phyloP scores from a whole-genome alignment of 768 basidiomycete species.

The Phanerodontia chrysosporium region DNA sequence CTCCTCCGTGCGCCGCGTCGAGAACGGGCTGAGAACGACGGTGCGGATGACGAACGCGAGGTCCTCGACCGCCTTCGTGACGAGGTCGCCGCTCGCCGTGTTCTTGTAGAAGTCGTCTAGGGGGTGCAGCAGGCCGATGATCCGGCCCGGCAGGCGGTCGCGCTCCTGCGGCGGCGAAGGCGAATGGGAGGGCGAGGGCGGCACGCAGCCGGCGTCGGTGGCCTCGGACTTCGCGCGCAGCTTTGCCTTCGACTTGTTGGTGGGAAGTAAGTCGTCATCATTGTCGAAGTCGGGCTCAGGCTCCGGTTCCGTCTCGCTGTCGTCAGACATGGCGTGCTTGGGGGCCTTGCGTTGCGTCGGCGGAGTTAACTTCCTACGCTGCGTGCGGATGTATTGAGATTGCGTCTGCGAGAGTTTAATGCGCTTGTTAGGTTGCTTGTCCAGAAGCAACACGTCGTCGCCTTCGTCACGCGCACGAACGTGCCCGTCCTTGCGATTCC shows the following conservation, averaged over 20 bases:
- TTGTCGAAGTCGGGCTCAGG: slow-evolving; percentile 22
- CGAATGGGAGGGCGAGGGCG: slow-evolving; percentile 12
- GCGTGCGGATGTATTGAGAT: slow-evolving; percentile 16
- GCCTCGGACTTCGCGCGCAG: slow-evolving; percentile 8
- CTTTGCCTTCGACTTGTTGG: slow-evolving; percentile 7
- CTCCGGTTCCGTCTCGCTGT: slow-evolving; percentile 48
- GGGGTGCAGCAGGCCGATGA: slow-evolving; percentile 72
- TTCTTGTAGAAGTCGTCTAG: slow-evolving; percentile 74
- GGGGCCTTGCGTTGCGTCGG: slow-evolving; percentile 12
- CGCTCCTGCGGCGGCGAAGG: slow-evolving; percentile 42
- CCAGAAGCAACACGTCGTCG: slow-evolving; percentile 58
- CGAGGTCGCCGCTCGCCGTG: slow-evolving; percentile 68
- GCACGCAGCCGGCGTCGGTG: slow-evolving; percentile 14
- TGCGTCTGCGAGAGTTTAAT: slow-evolving; percentile 17
- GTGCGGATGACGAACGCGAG: slow-evolving; percentile 67
- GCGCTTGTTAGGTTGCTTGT: slow-evolving; percentile 29
- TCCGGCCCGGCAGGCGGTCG: slow-evolving; percentile 59
- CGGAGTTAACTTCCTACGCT: slow-evolving; percentile 19
- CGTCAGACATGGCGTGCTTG: slow-evolving; percentile 19
- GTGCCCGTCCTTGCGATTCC: slow-evolving; percentile 59
- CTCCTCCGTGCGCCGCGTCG: slow-evolving; percentile 58
- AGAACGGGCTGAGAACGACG: slow-evolving; percentile 68
- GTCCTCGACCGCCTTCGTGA: slow-evolving; percentile 83
- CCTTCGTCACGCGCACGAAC: slow-evolving; percentile 57
- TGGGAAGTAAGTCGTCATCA: slow-evolving; percentile 26